These are phyloP conservation scores for Saccharomycopsis amapae DNA, from an alignment of 805 yeast genomes.

Conservation along the genomic window DNA sequence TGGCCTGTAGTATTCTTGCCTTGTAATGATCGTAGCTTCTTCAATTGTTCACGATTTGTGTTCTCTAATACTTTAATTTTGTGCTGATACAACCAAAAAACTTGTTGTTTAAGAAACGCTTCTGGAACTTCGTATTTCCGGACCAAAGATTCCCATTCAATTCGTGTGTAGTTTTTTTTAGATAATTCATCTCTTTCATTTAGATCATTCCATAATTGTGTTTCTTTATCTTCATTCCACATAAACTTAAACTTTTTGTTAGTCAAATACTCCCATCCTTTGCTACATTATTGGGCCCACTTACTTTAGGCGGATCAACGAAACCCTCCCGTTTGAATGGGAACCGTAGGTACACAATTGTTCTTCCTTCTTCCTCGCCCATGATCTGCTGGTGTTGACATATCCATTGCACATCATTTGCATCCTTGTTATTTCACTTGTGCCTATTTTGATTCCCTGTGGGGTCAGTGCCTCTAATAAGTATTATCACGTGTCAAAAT, in stretches of 20 bases:
- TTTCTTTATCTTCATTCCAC: constrained; percentile 30
- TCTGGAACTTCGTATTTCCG: constrained; percentile 25
- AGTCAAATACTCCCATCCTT: constrained; percentile 7
- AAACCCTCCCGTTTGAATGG: constrained; percentile 36
- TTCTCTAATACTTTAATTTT: constrained; percentile 30
- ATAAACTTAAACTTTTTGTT: constrained; percentile 6
- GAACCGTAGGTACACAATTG: constrained; percentile 38
- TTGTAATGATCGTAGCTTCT: background rate
- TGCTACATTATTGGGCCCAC: constrained; percentile 10
- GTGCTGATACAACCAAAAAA: constrained; percentile 36
- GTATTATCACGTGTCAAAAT: no score
- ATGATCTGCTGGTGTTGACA: no score
- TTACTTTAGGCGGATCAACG: constrained; percentile 33
- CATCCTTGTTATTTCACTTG: no score
- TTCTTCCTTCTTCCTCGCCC: constrained; percentile 20
- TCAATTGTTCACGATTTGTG: constrained; percentile 24
- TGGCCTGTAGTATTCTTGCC: background rate
- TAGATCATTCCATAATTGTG: constrained; percentile 27
- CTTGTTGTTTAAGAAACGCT: constrained; percentile 31
- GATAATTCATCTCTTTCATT: constrained; percentile 22
- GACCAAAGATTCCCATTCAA: constrained; percentile 30
- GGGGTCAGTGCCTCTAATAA: no score
- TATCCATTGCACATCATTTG: no score
- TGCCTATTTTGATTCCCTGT: no score
- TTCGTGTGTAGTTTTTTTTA: constrained; percentile 23